Base-by-base conservation (phyloP, 2,329 filamentous ascomycete species). In the Nigrospora osmanthi region DNA sequence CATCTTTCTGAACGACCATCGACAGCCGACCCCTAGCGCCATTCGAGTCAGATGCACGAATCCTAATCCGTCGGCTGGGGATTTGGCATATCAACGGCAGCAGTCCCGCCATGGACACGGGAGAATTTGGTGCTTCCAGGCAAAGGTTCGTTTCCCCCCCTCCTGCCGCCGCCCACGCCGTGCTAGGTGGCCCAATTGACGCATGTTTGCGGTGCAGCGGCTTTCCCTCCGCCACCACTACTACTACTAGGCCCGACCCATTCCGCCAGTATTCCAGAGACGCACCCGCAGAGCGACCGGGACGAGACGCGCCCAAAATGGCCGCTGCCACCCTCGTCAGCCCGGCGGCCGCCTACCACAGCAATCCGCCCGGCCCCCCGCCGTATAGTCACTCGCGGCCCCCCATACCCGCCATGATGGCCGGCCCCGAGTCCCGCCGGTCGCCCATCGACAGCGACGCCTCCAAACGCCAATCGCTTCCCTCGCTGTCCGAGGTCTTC, bases 81-180 rank as follows among this genome's bases (percentile, higher is more conserved):
- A 48, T 57, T 57, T 56, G 58, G 58, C 51, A 60, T 49, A 52
- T 51, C 47, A 55, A 52, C 56, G 58, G 55, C 49, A 58, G 55
- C 49, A 56, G 56, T 60, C 55, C 58, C 57, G 60, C 58, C 60
- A 63, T 63, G 60, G 60, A 63, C 58, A 50, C 56, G 56, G 60
- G 58, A 57, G 58, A 59, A 58, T 60, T 59, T 58, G 57, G 58
- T 50, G 54, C 55, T 10, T 28, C 23, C 57, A 63, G 59, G 58
- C 59, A 60, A 61, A 63, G 60, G 60, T 62, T 51, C 51, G 60
- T 61, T 51, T 33, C 48, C 50, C 47, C 50, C 47, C 50, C 46
- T 46, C 46, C 44, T 50, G 45, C 36, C 43, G 52, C 47, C 50
- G 54, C 11, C 38, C 6, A 12, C 34, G 17, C 32, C n/a, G n/a